Evolutionary conservation across 495 filamentous ascomycete genomes (phyloP), one percentile per base, ranked within the genome.

Genomic region (Entonaema liquescens): DNA sequence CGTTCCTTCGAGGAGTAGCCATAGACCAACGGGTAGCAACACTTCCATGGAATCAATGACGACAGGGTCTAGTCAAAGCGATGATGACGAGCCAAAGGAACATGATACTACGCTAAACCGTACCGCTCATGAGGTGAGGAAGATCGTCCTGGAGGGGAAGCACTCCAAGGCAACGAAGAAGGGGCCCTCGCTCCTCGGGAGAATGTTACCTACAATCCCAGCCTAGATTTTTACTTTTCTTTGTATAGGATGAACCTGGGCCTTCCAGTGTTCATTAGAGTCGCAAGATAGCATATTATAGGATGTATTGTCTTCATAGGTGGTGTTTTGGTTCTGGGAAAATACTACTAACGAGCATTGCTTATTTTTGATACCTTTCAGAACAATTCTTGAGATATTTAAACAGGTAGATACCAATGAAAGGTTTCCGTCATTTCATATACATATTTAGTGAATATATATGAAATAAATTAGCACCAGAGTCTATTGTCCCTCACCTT

Each of bases 31-130:
- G 52, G 66, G 38, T 55, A 77, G 54, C 47, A 62, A 50, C 62
- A 67, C 74, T 35, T 79, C 78, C 1, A 72, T 74, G 1, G 77
- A 79, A 15, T 77, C 76, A 31, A 75, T 79, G 74, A 79, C 78
- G 8, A 73, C 75, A 40, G 78, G 78, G 2, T 76, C 74, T 52
- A 80, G 73, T 31, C 71, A 71, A 23, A 75, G 70, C 54, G 79
- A 71, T 1, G 72, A 76, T 40, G 76, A 67, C 2, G 70, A 73
- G 12, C 54, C 42, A 3, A 74, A 67, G 35, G 73, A 76, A 31
- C 72, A 75, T 2, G 57, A 50, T 2, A 47, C 50, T 11, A 33
- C 49, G 23, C 38, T 44, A 19, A 31, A 17, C 17, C 21, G n/a
- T 17, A 23, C 21, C 25, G 17, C 42, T n/a, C 31, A 29, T 0